phyloP scores from a whole-genome alignment of 768 basidiomycete genomes.

The Sarcodon sp. region DNA sequence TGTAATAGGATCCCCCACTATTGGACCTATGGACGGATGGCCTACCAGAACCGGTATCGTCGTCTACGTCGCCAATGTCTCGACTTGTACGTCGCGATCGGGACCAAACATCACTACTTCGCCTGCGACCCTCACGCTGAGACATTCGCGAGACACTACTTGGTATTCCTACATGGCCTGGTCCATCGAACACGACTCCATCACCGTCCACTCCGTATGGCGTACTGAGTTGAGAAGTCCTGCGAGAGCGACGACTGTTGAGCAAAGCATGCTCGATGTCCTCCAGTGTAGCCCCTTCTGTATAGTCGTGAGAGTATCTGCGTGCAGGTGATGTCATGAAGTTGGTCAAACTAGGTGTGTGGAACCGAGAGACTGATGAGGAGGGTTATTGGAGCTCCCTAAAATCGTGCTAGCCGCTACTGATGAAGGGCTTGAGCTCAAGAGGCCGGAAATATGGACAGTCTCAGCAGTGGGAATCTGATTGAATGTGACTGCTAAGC shows the following conservation, averaged over 20 bases:
- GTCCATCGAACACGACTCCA: slow-evolving; percentile 68
- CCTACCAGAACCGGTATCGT: neutral
- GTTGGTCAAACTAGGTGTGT: too few relatives aligned
- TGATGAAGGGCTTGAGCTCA: too few relatives aligned
- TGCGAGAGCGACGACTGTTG: slow-evolving; percentile 37
- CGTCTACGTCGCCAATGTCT: neutral
- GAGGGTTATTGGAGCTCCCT: too few relatives aligned
- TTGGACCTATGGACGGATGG: neutral
- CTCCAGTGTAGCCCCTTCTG: slow-evolving; percentile 70
- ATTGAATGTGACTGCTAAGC: too few relatives aligned
- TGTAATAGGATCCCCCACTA: slow-evolving; percentile 7
- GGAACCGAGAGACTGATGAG: too few relatives aligned
- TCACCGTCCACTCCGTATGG: slow-evolving; percentile 45
- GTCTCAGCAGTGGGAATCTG: too few relatives aligned
- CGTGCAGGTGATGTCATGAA: slow-evolving; percentile 7
- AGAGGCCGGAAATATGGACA: too few relatives aligned
- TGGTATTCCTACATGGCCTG: slow-evolving; percentile 48
- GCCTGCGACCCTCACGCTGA: slow-evolving; percentile 34
- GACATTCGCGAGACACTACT: slow-evolving; percentile 78
- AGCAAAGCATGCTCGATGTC: slow-evolving; percentile 58
- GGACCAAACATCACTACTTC: slow-evolving; percentile 45
- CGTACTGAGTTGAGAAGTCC: slow-evolving; percentile 52
- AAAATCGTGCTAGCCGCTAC: too few relatives aligned
- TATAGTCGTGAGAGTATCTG: slow-evolving; percentile 45
- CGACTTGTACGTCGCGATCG: slow-evolving; percentile 39